A percentile compares a stretch with the other conserved stretches of the same genome.
These are phyloP conservation scores for Cornus florida DNA, from an alignment of 148 eudicot genomes.

Conservation along the genomic window DNA sequence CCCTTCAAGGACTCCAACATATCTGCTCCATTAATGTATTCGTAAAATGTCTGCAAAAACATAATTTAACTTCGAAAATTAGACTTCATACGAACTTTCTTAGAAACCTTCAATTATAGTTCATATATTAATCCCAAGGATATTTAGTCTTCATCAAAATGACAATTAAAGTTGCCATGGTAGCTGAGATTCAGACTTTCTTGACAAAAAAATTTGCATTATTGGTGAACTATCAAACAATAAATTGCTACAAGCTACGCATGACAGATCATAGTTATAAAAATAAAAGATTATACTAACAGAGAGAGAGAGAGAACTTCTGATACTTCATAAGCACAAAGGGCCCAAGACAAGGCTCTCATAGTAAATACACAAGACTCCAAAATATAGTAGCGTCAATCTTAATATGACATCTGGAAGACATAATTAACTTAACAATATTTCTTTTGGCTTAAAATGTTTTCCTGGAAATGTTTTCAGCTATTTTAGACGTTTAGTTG, in stretches of 20 bases:
- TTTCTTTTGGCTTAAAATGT: too few relatives aligned
- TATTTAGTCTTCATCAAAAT: not conserved
- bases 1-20: conserved; percentile 64
- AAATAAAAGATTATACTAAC: too few relatives aligned
- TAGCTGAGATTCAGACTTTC: not conserved
- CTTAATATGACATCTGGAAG: not conserved
- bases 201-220: not conserved
- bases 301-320: not conserved
- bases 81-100: not conserved
- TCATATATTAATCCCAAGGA: not conserved
- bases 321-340: not conserved
- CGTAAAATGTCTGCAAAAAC: conserved; percentile 71
- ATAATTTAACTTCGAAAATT: conserved; percentile 1
- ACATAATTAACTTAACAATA: not conserved
- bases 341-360: not conserved
- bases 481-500: too few relatives aligned
- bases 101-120: not conserved
- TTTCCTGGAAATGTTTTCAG: too few relatives aligned
- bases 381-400: not conserved
- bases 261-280: not conserved
- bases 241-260: not conserved
- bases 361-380: not conserved
- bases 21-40: conserved; percentile 69
- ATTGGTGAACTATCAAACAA: not conserved
- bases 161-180: not conserved